Evolutionary conservation across 768 basidiomycete genomes (phyloP), one percentile per base, ranked within the genome.

Genomic region (Agaricus sinodeliciosus): DNA sequence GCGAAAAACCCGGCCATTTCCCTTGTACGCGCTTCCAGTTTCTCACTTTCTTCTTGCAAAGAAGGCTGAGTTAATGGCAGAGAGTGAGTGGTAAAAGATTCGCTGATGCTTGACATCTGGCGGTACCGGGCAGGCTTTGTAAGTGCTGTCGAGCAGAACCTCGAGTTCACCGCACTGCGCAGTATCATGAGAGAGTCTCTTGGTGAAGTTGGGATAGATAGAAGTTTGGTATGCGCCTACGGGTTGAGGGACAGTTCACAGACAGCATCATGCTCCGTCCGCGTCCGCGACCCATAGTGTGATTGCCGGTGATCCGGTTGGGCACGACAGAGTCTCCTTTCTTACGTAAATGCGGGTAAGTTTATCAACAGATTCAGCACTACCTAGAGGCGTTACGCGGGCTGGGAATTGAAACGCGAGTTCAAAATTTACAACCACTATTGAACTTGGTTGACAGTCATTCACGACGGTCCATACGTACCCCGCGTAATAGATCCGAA

Each of bases 1-100:
- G 74, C 63, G 66, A 93, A 93, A 79, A 90, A 97, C 2, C 76
- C 70, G 15, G 80, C 68, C 71, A 91, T 76, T 41, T 79, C 78
- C 12, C 73, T 67, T n/a, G 81, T 76, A 12, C 89, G 81, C 18
- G 73, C 73, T 15, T 80, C 70, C 62, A 89, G 87, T 51, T 76
- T 71, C 16, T 73, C 69, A 2, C 72, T 61, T 67, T 92, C 90
- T 37, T 77, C 78, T 25, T 77, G 71, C 1, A 69, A 58, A 9
- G 84, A 74, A 2, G 82, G 88, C 1, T 81, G 77, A 49, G 78
- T 72, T 18, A 87, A 67, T 5, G 82, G 79, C 16, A 90, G 70
- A 16, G 72, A 49, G 7, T 69, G 59, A 18, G 65, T 49, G 48
- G 66, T 59, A 11, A 70, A 69, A 7, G 49, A 47, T 25, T 72